Conservation (phyloP, 768 basidiomycete genomes). For the Sporobolomyces roseus region DNA sequence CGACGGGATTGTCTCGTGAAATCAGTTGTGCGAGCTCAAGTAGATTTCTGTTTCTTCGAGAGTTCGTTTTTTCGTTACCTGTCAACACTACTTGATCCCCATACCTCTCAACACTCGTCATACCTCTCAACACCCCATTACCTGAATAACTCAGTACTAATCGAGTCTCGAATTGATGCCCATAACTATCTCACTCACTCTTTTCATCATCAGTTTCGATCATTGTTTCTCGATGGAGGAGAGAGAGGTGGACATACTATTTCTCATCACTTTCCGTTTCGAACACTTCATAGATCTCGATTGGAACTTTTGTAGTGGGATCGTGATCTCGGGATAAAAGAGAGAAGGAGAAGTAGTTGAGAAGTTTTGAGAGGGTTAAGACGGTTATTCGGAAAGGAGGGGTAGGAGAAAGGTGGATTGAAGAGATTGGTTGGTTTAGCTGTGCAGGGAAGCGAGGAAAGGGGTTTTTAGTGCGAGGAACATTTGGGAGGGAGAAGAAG, state of each 20-base stretch:
- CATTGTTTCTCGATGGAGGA: background rate
- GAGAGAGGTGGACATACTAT: slow-evolving; percentile 54
- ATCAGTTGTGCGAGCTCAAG: background rate
- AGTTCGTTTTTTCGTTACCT: no score
- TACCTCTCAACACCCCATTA: slow-evolving; percentile 56
- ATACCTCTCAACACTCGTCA: slow-evolving; percentile 58
- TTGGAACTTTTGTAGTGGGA: background rate
- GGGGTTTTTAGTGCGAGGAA: background rate
- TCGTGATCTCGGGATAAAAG: slow-evolving; percentile 46
- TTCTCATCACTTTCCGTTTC: slow-evolving; percentile 55
- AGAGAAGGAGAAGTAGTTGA: slow-evolving; percentile 57
- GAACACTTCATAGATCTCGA: slow-evolving; percentile 53
- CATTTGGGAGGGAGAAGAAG: background rate
- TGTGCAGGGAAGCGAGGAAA: background rate
- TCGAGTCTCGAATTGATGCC: slow-evolving; percentile 23
- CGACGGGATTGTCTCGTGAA: background rate
- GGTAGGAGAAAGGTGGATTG: slow-evolving; percentile 62
- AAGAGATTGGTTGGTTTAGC: slow-evolving; percentile 56
- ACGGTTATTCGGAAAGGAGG: no score
- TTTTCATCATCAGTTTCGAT: background rate
- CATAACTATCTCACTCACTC: slow-evolving; percentile 16
- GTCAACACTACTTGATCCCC: slow-evolving; percentile 52
- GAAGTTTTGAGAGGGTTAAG: slow-evolving; percentile 60
- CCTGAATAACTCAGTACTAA: slow-evolving; percentile 67
- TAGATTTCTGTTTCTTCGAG: no score